Evolutionary conservation across 2,329 filamentous ascomycete species (phyloP).

Genomic region (Fusarium compactum): DNA sequence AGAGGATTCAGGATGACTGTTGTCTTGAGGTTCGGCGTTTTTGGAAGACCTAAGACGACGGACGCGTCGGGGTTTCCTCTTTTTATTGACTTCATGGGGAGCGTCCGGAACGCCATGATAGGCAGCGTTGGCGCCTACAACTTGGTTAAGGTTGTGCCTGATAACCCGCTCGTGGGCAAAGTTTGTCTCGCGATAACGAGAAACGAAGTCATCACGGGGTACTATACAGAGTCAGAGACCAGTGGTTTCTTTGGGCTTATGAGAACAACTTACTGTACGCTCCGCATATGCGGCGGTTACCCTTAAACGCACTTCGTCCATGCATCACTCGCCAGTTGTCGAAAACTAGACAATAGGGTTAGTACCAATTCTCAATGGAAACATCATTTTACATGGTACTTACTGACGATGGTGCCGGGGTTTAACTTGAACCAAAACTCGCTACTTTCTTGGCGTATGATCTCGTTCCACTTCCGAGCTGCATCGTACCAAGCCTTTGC

Average conservation of each 20-base stretch:
- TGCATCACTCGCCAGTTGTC: constrained; percentile 97
- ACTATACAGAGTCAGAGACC: constrained; percentile 60
- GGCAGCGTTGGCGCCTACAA: neutral
- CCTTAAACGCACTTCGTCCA: constrained; percentile 84
- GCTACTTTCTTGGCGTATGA: constrained; percentile 73
- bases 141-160: constrained; percentile 50
- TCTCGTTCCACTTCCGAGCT: constrained; percentile 77
- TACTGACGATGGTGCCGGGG: constrained; percentile 82
- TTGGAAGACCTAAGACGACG: neutral
- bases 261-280: constrained; percentile 78
- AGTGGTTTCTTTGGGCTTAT: neutral
- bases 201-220: constrained; percentile 84
- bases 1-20: neutral
- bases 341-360: constrained; percentile 72
- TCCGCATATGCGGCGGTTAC: constrained; percentile 88
- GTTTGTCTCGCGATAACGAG: constrained; percentile 79
- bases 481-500: constrained; percentile 80
- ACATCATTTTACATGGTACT: constrained; percentile 49
- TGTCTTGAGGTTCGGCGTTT: neutral
- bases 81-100: neutral
- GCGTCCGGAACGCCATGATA: neutral
- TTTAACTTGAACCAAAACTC: constrained; percentile 85
- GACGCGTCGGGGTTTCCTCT: neutral
- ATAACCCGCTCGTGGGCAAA: constrained; percentile 63
- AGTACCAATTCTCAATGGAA: constrained; percentile 13